These are phyloP conservation scores for Juglanconis oblonga DNA, from an alignment of 2,329 filamentous ascomycete genomes.

Conservation along the genomic window DNA sequence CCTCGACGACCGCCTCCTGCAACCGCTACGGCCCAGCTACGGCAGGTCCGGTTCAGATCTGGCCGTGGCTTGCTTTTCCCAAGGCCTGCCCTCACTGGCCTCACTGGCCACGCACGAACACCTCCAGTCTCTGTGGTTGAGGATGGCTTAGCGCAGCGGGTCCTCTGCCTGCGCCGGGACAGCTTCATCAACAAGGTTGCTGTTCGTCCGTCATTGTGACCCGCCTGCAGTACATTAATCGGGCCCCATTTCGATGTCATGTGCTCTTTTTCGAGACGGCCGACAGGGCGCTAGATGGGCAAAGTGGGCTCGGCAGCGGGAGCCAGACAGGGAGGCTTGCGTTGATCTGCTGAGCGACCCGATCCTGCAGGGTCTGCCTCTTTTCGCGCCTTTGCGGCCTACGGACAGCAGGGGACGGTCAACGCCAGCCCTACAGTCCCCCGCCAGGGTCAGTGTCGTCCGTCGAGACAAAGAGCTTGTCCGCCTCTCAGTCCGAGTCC, in stretches of 20 bases:
- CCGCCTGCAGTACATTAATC: constrained; percentile 6
- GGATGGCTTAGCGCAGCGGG: constrained; percentile 11
- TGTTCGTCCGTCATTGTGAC: constrained; percentile 15
- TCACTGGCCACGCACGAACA: not conserved
- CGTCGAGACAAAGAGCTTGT: not conserved
- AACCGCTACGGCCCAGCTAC: no score
- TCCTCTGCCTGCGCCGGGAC: not conserved
- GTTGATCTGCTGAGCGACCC: constrained; percentile 17
- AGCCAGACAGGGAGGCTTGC: constrained; percentile 14
- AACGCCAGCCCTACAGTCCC: not conserved
- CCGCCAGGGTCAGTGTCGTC: constrained; percentile 18
- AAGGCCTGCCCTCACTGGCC: not conserved
- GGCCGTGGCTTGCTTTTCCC: not conserved
- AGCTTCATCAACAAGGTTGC: constrained; percentile 5
- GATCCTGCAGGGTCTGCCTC: constrained; percentile 13
- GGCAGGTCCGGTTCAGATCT: not conserved
- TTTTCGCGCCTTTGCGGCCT: no score
- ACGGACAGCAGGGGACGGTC: not conserved
- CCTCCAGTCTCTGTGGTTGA: constrained; percentile 5
- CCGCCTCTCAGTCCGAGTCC: not conserved
- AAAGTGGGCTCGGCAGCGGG: constrained; percentile 15
- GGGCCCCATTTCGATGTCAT: constrained; percentile 14
- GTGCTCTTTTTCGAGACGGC: constrained; percentile 17
- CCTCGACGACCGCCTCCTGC: not conserved
- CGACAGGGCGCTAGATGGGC: constrained; percentile 11